Conservation (phyloP, 495 filamentous ascomycete species). For the Penicillium goetzii region DNA sequence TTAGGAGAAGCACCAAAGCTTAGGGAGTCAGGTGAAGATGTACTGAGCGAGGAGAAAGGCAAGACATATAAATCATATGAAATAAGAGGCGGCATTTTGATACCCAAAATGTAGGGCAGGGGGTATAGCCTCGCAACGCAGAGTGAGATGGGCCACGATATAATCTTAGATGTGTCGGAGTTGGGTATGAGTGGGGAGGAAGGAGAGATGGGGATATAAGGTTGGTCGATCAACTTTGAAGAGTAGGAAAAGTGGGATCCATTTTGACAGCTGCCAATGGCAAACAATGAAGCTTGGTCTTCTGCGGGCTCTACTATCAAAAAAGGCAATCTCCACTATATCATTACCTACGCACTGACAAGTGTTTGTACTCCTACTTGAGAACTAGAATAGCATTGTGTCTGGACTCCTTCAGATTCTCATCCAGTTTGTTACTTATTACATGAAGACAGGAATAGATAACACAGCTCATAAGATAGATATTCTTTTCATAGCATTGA, state of each 20-base stretch:
- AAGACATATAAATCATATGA: too few relatives aligned
- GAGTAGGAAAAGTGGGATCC: not conserved
- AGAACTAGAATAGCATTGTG: too few relatives aligned
- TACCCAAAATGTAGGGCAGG: too few relatives aligned
- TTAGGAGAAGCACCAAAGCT: not conserved
- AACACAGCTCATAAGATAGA: not conserved
- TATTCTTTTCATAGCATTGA: slow-evolving; percentile 3
- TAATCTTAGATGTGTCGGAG: too few relatives aligned
- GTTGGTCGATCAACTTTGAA: not conserved
- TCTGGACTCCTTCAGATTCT: too few relatives aligned
- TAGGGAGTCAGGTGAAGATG: not conserved
- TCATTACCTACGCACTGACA: not conserved
- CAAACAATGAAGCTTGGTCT: not conserved
- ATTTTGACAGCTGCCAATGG: not conserved
- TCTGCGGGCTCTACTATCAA: not conserved
- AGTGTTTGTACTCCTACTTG: too few relatives aligned
- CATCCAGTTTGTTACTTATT: not conserved
- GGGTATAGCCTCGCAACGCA: too few relatives aligned
- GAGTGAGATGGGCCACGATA: too few relatives aligned
- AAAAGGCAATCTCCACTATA: not conserved
- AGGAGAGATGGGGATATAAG: not conserved
- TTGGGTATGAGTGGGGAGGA: not conserved
- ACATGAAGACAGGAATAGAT: not conserved
- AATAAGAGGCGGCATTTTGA: not conserved
- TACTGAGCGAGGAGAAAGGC: too few relatives aligned